Evolutionary conservation across 352 stramenopile species (phyloP), one percentile per base, ranked within the genome.

Genomic region (Phytophthora parvispora): DNA sequence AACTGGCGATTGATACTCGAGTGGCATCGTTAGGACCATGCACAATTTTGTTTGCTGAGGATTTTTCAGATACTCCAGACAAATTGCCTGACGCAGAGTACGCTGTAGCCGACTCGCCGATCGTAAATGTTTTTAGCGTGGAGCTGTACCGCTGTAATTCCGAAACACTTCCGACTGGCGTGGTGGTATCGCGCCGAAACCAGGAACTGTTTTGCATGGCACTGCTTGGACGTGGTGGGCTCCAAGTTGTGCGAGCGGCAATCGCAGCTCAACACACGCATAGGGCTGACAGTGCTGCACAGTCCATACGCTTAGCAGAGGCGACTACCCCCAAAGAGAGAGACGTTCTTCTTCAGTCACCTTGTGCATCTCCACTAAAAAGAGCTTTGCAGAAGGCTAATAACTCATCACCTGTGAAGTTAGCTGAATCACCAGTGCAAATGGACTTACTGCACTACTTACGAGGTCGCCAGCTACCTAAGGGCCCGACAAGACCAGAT

Each of bases 21-120:
- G 64, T 89, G n/a, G 79, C 78, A 5, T 77, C 75, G 0, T 53
- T 88, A 22, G 77, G 72, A 10, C 38, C 66, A n/a, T 74, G 72
- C 3, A 61, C 75, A 1, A 77, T 88, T 31, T 42, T 86, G 4
- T 81, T 77, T 38, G 60, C 72, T 6, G 69, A 84, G 24, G 66
- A 64, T 25, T 13, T n/a, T n/a, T n/a, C n/a, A n/a, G n/a, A 52
- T 32, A 32, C 22, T 24, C 25, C 5, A 24, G n/a, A 3, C 10
- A 24, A 32, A 32, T n/a, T 32, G 32, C 22, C 24, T 29, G 53
- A 22, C 34, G n/a, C 31, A 6, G 65, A 85, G 36, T 89, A 81
- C 36, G 64, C 73, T 22, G 54, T 83, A 9, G 78, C 72, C 16
- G 80, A 89, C 29, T 85, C 80, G 2, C 80, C 80, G 0, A 43